A percentile compares a stretch with the other conserved stretches of the same genome.
phyloP scores from a whole-genome alignment of 2,329 filamentous ascomycete genomes.

The Fusarium keratoplasticum region DNA sequence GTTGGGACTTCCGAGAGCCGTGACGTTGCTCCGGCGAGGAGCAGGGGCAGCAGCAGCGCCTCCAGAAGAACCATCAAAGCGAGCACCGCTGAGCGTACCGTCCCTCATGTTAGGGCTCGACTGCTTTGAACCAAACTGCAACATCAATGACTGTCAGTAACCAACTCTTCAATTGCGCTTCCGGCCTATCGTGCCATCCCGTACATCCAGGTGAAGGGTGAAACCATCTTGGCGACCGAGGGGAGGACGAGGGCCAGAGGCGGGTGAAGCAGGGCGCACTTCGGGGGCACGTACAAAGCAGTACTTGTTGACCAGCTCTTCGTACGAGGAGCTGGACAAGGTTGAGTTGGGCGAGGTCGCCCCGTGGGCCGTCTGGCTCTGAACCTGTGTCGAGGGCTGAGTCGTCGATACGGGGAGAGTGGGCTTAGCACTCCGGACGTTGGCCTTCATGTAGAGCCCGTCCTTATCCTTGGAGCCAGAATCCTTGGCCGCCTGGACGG shows the following conservation, averaged over 20 bases:
- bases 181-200: constrained; percentile 36
- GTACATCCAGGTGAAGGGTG: constrained; percentile 16
- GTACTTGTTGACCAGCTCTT: constrained; percentile 98
- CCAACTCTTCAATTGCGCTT: constrained; percentile 40
- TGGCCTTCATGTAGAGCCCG: constrained; percentile 67
- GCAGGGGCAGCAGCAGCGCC: constrained; percentile 5
- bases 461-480: constrained; percentile 68
- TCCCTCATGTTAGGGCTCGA: constrained; percentile 63
- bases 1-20: constrained; percentile 28
- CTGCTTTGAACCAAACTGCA: constrained; percentile 72
- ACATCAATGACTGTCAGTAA: constrained; percentile 54
- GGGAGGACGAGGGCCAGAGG: constrained; percentile 33
- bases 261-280: constrained; percentile 45
- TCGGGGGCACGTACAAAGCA: constrained; percentile 92
- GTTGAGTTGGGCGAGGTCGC: constrained; percentile 64
- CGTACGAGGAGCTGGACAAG: constrained; percentile 90
- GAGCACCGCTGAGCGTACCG: constrained; percentile 56
- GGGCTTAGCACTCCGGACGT: constrained; percentile 47
- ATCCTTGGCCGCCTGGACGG: constrained; percentile 80
- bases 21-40: constrained; percentile 17
- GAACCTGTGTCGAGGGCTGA: constrained; percentile 22
- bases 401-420: constrained; percentile 43
- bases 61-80: constrained; percentile 47
- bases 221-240: constrained; percentile 29
- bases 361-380: constrained; percentile 48